Percentiles rank a stretch among this genome's conserved stretches.
These are phyloP conservation scores for Ustilago tritici DNA, from an alignment of 1,284 basidiomycete genomes.

Conservation along the genomic window DNA sequence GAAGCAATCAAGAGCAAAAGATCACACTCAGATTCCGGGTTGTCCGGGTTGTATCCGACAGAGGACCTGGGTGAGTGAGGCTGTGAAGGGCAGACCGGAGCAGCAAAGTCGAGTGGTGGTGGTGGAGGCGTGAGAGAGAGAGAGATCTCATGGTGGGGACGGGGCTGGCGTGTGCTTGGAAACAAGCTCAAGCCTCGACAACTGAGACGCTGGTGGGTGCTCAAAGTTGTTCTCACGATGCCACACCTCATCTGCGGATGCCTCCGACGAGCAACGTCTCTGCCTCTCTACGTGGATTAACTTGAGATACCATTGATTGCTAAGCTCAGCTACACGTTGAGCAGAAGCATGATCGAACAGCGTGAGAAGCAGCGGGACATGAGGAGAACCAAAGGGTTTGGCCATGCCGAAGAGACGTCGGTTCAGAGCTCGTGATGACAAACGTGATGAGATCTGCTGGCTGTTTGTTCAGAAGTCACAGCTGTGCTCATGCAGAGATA, in stretches of 20 bases:
- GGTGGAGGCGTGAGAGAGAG: background rate
- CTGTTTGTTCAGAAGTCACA: background rate
- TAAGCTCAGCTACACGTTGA: background rate
- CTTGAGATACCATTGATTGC: background rate
- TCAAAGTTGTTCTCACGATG: background rate
- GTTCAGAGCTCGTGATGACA: conserved; percentile 7
- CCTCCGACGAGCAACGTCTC: background rate
- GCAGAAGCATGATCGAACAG: background rate
- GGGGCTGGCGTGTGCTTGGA: background rate
- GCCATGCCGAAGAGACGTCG: background rate
- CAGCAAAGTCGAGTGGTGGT: background rate
- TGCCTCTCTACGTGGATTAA: background rate
- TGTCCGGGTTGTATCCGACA: background rate
- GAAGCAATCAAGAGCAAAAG: background rate
- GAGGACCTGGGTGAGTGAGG: background rate
- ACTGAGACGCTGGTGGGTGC: background rate
- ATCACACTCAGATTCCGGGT: background rate
- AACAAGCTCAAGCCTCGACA: background rate
- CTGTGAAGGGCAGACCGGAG: background rate
- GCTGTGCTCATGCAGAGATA: background rate
- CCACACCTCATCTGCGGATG: background rate
- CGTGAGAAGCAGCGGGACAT: background rate
- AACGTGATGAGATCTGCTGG: conserved; percentile 1
- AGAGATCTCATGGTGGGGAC: conserved; percentile 1
- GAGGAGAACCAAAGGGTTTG: background rate